Base-by-base conservation (phyloP, 2,329 filamentous ascomycete species). In the Colletotrichum lentis region DNA sequence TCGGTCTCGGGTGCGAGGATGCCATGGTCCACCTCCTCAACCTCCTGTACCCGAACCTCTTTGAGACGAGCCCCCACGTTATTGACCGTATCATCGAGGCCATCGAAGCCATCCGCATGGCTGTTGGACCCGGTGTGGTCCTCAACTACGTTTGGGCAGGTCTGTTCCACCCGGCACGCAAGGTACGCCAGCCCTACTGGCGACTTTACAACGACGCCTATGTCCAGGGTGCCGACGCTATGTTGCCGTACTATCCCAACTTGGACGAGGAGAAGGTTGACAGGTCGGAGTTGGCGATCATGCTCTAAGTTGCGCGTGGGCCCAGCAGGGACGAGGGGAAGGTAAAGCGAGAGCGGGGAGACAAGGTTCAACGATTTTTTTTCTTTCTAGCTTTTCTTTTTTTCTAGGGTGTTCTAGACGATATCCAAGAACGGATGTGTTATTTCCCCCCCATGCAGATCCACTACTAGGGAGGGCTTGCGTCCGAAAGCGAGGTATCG, bases 131-230 rank as follows among this genome's bases (percentile, higher is more conserved):
- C 0, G 96, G 96, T 3, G 83, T 96, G 24, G 93, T 97, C 43
- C 91, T 99, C 86, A 99, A 99, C 82, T 99, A 99, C 78, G 91
- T 98, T 69, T 98, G 94, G 94, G 95, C 96, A 0, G 96, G 96
- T 20, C 84, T 99, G 20, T 99, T 99, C 85, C 96, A 99, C 77
- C 95, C 96, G 0, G 96, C 96, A 3, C 88, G 96, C 70, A 98
- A 98, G 82, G 96, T 99, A 62, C 88, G 96, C 69, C 90, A 89
- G 71, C 96, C 96, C 22, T 99, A 98, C 82, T 99, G 96, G 95
- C 86, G 96, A 67, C 83, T 99, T 50, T 97, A 97, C 82, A 99
- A 99, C 75, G 94, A 97, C 78, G 93, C 94, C 3, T 99, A 99
- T 77, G 95, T 98, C 55, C 93, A 97, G 76, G 90, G 87, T 39